Conservation (phyloP, 192 early-diverging fungal species). For the Diversispora epigaea region DNA sequence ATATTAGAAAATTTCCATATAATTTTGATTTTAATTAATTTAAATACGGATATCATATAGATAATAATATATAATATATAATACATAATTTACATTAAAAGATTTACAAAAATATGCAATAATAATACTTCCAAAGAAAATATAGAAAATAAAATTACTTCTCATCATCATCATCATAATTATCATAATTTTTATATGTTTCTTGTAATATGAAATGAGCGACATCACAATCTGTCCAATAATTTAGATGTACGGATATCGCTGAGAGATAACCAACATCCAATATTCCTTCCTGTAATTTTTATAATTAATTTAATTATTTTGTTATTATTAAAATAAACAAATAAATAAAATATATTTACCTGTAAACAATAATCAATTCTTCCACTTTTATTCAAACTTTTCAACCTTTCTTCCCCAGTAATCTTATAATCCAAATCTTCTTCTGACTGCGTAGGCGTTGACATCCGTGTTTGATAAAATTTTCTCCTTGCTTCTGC, state of each 20-base stretch:
- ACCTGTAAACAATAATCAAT: slow-evolving; percentile 55
- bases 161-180: slow-evolving; percentile 1
- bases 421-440: slow-evolving; percentile 19
- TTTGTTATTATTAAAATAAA: background rate
- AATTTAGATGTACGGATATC: slow-evolving; percentile 42
- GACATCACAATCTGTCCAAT: slow-evolving; percentile 58
- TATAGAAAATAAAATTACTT: no score
- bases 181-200: slow-evolving; percentile 38
- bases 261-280: slow-evolving; percentile 3
- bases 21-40: no score
- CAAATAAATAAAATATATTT: slow-evolving; percentile 11
- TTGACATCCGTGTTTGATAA: background rate
- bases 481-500: background rate
- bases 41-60: no score
- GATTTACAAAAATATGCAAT: no score
- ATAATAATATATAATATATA: no score
- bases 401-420: slow-evolving; percentile 39
- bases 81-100: no score
- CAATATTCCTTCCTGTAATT: slow-evolving; percentile 10
- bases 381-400: slow-evolving; percentile 49
- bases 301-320: background rate
- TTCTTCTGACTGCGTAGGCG: background rate
- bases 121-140: no score
- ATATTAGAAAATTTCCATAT: no score
- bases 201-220: slow-evolving; percentile 62